These are phyloP conservation scores for Hemerocallis citrina DNA, from an alignment of 106 monocot species.

Conservation along the genomic window DNA sequence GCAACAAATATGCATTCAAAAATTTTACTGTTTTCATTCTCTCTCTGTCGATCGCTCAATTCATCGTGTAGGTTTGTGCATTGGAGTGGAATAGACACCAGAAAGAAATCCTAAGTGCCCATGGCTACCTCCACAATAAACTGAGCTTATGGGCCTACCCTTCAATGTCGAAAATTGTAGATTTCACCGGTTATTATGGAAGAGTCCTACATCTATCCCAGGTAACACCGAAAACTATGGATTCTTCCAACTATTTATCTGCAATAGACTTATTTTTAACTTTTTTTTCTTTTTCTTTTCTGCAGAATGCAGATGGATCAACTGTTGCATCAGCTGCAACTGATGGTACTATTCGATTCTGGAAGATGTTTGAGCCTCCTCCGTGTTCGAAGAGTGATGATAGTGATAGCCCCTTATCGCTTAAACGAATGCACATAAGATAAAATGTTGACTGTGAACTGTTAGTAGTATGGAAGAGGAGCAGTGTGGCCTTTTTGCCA, in stretches of 20 bases:
- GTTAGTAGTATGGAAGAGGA: too few species aligned
- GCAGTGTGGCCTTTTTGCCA: too few species aligned
- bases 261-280: background rate
- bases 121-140: slow-evolving; percentile 31
- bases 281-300: background rate
- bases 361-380: slow-evolving; percentile 25
- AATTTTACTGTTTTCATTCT: background rate
- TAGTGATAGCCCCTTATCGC: slow-evolving; percentile 6
- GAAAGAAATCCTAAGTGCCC: slow-evolving; percentile 48
- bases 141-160: slow-evolving; percentile 41
- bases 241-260: too few species aligned
- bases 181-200: slow-evolving; percentile 30
- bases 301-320: slow-evolving; percentile 54
- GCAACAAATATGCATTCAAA: background rate
- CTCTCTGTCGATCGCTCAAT: background rate
- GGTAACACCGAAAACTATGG: slow-evolving; percentile 13
- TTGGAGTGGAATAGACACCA: slow-evolving; percentile 52
- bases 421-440: slow-evolving; percentile 28
- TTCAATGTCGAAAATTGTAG: slow-evolving; percentile 34
- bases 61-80: slow-evolving; percentile 24
- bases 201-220: slow-evolving; percentile 39
- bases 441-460: background rate
- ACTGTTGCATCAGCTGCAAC: slow-evolving; percentile 38
- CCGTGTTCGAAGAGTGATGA: background rate
- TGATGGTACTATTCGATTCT: slow-evolving; percentile 37